Percentiles rank a stretch among this genome's conserved stretches.
phyloP scores from a whole-genome alignment of 768 basidiomycete genomes.

The Kwoniella shandongensis region DNA sequence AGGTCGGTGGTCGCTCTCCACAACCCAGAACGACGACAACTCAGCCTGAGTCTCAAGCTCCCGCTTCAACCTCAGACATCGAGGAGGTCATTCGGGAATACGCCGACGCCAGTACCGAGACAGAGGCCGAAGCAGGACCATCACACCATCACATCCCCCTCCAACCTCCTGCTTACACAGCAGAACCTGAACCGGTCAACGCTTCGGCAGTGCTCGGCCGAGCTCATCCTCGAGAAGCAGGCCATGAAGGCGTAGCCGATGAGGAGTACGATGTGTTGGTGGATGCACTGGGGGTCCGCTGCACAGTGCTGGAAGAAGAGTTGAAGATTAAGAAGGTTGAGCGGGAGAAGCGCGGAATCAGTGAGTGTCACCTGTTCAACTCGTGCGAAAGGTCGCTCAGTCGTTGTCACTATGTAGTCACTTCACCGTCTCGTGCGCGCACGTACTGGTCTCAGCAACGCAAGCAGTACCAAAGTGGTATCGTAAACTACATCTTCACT shows the following conservation, averaged over 20 bases:
- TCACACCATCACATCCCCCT: conserved; percentile 2
- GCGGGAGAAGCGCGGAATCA: conserved; percentile 18
- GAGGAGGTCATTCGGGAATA: conserved; percentile 64
- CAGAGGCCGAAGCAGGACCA: conserved; percentile 57
- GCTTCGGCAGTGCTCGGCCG: conserved; percentile 29
- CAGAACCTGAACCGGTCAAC: conserved; percentile 37
- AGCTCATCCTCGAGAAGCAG: conserved; percentile 31
- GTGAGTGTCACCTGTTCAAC: too few relatives aligned
- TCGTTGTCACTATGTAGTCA: background rate
- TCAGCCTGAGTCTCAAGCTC: too few relatives aligned
- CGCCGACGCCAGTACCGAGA: conserved; percentile 70
- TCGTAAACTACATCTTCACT: conserved; percentile 37
- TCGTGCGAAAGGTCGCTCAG: background rate
- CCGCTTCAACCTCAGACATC: conserved; percentile 48
- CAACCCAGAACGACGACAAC: too few relatives aligned
- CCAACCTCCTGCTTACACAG: conserved; percentile 45
- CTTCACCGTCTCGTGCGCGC: conserved; percentile 2
- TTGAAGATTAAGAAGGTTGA: conserved; percentile 23
- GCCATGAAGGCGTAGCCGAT: conserved; percentile 21
- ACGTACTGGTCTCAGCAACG: conserved; percentile 20
- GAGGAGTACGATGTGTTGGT: conserved; percentile 40
- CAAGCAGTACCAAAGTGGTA: conserved; percentile 18
- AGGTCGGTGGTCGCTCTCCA: conserved; percentile 63
- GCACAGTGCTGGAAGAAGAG: conserved; percentile 39
- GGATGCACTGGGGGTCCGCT: conserved; percentile 31